Evolutionary conservation across 73 alveolate species (phyloP).

Genomic region (Uronychia binucleata): DNA sequence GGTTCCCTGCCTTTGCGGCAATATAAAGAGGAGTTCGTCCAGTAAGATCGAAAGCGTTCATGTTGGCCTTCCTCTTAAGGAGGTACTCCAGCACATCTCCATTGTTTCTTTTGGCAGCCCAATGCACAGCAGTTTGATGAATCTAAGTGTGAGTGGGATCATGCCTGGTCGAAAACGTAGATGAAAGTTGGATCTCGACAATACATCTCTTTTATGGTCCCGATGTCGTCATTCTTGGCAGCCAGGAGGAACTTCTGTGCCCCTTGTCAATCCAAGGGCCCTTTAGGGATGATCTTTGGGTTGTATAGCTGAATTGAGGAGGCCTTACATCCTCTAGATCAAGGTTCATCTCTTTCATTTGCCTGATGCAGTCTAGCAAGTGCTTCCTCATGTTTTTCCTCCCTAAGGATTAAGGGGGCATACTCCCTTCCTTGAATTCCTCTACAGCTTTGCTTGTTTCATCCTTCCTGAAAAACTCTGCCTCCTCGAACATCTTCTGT

Average conservation of each 20-base stretch:
- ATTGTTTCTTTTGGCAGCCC: conserved; percentile 47
- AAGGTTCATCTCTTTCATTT: not conserved
- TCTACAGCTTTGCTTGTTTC: not conserved
- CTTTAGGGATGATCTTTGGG: conserved; percentile 10
- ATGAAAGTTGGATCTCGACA: not conserved
- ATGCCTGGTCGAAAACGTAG: conserved; percentile 13
- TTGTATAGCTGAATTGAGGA: not conserved
- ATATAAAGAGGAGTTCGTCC: conserved; percentile 52
- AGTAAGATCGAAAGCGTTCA: conserved; percentile 28
- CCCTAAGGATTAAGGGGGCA: not conserved
- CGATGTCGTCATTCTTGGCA: conserved; percentile 12
- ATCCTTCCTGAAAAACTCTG: not conserved
- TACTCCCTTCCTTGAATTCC: not conserved
- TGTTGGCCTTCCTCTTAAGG: not conserved
- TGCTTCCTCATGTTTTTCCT: not conserved
- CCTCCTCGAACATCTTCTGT: not conserved
- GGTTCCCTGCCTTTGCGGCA: conserved; percentile 26
- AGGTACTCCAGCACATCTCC: conserved; percentile 2
- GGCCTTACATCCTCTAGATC: not conserved
- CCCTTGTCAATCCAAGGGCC: conserved; percentile 19
- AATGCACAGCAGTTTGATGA: conserved; percentile 45
- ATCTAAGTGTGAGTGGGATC: not conserved
- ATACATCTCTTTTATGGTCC: not conserved
- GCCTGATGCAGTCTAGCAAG: not conserved
- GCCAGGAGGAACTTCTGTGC: conserved; percentile 19